phyloP scores from a whole-genome alignment of 805 yeast species.

The Sugiyamaella boreocaroliniensis region DNA sequence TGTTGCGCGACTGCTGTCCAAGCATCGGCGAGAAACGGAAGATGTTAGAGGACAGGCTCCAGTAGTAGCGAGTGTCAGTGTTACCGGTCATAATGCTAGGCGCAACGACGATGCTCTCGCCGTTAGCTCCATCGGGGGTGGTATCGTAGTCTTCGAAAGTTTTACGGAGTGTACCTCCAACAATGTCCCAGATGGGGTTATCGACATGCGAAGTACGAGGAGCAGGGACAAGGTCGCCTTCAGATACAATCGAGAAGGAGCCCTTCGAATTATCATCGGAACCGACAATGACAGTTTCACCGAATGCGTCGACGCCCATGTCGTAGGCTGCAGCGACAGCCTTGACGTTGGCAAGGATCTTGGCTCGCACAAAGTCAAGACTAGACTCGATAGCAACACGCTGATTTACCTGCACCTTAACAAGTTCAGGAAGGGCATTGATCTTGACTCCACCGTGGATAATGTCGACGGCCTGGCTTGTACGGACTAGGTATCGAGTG shows the following conservation, averaged over 20 bases:
- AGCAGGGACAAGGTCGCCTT: slow-evolving; percentile 41
- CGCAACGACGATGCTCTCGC: slow-evolving; percentile 38
- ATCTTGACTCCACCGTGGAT: slow-evolving; percentile 68
- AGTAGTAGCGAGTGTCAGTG: slow-evolving; percentile 63
- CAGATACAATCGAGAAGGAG: slow-evolving; percentile 33
- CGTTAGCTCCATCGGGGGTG: slow-evolving; percentile 27
- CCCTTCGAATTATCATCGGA: slow-evolving; percentile 31
- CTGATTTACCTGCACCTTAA: slow-evolving; percentile 51
- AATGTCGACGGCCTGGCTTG: slow-evolving; percentile 64
- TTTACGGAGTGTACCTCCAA: slow-evolving; percentile 58
- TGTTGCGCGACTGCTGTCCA: slow-evolving; percentile 25
- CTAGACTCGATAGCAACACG: slow-evolving; percentile 55
- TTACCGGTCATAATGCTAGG: slow-evolving; percentile 62
- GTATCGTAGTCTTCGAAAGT: slow-evolving; percentile 48
- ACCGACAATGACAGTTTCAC: slow-evolving; percentile 22
- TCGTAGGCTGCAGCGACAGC: slow-evolving; percentile 43
- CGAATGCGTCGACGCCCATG: slow-evolving; percentile 40
- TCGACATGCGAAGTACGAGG: slow-evolving; percentile 44
- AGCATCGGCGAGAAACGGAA: slow-evolving; percentile 41
- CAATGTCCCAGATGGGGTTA: slow-evolving; percentile 41
- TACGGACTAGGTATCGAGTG: slow-evolving; percentile 35
- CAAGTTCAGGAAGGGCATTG: slow-evolving; percentile 69
- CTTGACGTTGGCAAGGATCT: slow-evolving; percentile 33
- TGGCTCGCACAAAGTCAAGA: slow-evolving; percentile 37
- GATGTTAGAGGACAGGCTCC: slow-evolving; percentile 55